Percentiles rank a stretch among this genome's conserved stretches.
Evolutionary conservation across 2,329 filamentous ascomycete species (phyloP).

Genomic region (Elsinoe perseae): DNA sequence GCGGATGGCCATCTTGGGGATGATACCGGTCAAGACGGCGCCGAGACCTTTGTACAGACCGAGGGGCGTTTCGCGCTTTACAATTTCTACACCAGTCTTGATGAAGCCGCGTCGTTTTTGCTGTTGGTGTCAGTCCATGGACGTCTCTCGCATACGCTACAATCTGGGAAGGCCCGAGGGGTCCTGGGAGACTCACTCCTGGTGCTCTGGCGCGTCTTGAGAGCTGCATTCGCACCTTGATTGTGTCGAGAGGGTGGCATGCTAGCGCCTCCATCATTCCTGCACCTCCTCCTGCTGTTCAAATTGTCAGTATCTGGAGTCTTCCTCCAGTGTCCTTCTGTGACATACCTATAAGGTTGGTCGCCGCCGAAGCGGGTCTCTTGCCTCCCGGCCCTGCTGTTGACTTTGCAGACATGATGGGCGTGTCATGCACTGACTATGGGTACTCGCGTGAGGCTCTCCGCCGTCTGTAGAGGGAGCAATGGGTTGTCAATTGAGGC

Average conservation of each 20-base stretch:
- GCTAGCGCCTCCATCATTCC: constrained; percentile 99
- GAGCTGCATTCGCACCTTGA: constrained; percentile 99
- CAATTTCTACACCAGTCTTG: constrained; percentile 75
- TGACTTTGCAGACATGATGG: constrained; percentile 53
- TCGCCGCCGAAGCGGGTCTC: constrained; percentile 75
- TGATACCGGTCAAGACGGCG: constrained; percentile 88
- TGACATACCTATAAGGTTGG: constrained; percentile 76
- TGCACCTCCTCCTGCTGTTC: constrained; percentile 80
- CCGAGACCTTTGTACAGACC: constrained; percentile 98
- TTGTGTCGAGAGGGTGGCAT: constrained; percentile 93
- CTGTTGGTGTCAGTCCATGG: constrained; percentile 32
- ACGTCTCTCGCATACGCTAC: too few species aligned
- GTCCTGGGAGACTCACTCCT: constrained; percentile 49
- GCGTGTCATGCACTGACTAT: background rate
- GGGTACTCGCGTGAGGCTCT: background rate
- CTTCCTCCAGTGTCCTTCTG: constrained; percentile 19
- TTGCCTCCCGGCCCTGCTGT: constrained; percentile 54
- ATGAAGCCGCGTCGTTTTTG: constrained; percentile 78
- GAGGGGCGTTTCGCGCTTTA: constrained; percentile 80
- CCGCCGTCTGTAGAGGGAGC: background rate
- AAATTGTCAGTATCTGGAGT: constrained; percentile 19
- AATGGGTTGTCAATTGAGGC: background rate
- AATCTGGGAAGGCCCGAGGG: background rate
- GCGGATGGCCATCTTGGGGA: constrained; percentile 98
- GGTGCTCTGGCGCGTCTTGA: constrained; percentile 75